Base-by-base conservation (phyloP, 805 yeast species). In the Teunomyces kruisii region DNA sequence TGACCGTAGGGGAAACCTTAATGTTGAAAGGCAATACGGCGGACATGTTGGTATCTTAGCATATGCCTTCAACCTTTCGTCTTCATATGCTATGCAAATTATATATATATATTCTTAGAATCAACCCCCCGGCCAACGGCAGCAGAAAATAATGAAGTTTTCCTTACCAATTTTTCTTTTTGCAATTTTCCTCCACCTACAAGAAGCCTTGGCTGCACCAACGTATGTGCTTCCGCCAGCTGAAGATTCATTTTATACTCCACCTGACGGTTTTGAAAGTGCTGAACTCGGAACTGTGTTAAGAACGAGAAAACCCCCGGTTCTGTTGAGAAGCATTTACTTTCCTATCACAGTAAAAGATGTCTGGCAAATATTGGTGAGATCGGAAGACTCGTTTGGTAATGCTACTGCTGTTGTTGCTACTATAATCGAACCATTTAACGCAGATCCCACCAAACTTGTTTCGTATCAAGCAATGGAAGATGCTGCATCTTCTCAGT, bases 381-480 rank as follows among this genome's bases (percentile, higher is more conserved):
- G 61, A 14, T 53, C 65, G 1, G 46, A 51, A 8, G 54, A 57
- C 41, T 40, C 57, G 1, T 42, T 40, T 9, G 62, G 57, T 1
- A 43, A 53, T n/a, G 47, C 62, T 8, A 52, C 45, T 3, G 61
- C 61, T 3, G 43, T 54, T 31, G 56, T 57, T 15, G 56, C 62
- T 6, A 58, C 62, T 3, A 31, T 58, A 3, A 43, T 57, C 12
- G 47, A 55, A 32, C 64, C 64, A 3, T 51, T 50, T 42, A 49
- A 57, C 39, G 58, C 62, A 3, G 59, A 57, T 41, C 53, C 59
- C 9, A 31, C 46, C 16, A 58, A 57, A 40, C 15, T 58, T 5
- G 36, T 58, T 10, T 52, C 57, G 8, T 57, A 51, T 38, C 59
- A 56, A 36, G 43, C 39, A 43, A 53, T 55, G 17, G 51, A 56